Evolutionary conservation across 257 asterid species (phyloP).

Genomic region (Ocimum tenuiflorum): DNA sequence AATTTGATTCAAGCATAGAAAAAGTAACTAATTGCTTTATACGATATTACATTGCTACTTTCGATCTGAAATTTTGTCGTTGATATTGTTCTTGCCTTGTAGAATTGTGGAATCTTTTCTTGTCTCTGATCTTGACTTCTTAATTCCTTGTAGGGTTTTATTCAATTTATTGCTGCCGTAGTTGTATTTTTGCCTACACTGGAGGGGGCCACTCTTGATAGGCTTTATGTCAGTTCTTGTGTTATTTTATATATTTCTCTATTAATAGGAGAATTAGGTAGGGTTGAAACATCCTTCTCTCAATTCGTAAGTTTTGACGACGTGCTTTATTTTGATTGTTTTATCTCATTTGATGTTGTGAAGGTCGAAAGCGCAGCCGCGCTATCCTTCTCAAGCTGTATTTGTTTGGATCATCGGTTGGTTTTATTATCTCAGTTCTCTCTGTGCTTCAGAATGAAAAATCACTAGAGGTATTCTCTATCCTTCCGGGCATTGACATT

Average conservation of each 20-base stretch:
- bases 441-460: constrained; percentile 32
- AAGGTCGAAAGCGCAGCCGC: constrained; percentile 75
- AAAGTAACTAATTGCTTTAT: no score
- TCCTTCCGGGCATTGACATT: neutral
- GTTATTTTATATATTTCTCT: constrained; percentile 46
- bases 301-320: neutral
- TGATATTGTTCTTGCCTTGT: neutral
- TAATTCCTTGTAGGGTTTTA: constrained; percentile 47
- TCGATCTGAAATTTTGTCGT: neutral
- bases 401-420: constrained; percentile 52
- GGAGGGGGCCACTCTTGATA: constrained; percentile 37
- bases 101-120: neutral
- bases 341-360: constrained; percentile 12
- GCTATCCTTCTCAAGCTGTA: constrained; percentile 52
- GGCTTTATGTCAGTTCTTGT: constrained; percentile 31
- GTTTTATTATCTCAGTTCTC: constrained; percentile 38
- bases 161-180: constrained; percentile 41
- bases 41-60: neutral
- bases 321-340: neutral
- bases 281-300: neutral
- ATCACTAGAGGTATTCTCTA: constrained; percentile 38
- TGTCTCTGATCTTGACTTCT: neutral
- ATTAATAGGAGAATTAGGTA: constrained; percentile 72
- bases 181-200: constrained; percentile 28
- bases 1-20: no score